Evolutionary conservation across 352 stramenopile species (phyloP).

Genomic region (Globisporangium yorkense): DNA sequence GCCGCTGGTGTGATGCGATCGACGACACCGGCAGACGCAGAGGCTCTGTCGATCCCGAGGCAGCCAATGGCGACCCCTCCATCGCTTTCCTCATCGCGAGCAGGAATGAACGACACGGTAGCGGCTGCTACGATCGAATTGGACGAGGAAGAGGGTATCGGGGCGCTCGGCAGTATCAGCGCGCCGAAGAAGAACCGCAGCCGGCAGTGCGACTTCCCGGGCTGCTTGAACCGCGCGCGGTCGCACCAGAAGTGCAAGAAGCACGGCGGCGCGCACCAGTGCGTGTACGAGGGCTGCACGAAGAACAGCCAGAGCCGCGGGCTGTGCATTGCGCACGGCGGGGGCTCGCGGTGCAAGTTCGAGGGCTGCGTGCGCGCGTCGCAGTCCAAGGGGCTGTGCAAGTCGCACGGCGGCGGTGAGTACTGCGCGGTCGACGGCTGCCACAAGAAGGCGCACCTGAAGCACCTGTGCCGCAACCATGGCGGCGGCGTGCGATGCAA

Average conservation of each 20-base stretch:
- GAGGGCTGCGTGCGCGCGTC: slow-evolving; percentile 74
- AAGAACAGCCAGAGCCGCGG: slow-evolving; percentile 87
- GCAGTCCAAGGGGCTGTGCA: slow-evolving; percentile 84
- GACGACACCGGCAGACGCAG: background rate
- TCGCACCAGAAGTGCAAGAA: slow-evolving; percentile 89
- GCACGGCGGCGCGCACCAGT: slow-evolving; percentile 82
- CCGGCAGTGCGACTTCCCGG: slow-evolving; percentile 65
- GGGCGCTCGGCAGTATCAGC: slow-evolving; percentile 15
- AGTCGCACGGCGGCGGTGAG: slow-evolving; percentile 78
- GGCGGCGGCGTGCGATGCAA: slow-evolving; percentile 83
- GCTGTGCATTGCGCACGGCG: slow-evolving; percentile 80
- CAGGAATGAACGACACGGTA: background rate
- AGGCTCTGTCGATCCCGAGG: slow-evolving; percentile 1
- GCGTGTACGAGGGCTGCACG: slow-evolving; percentile 73
- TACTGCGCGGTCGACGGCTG: slow-evolving; percentile 78
- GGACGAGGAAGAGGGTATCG: slow-evolving; percentile 1
- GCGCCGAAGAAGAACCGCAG: slow-evolving; percentile 25
- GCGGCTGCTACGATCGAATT: background rate
- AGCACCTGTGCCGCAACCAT: slow-evolving; percentile 82
- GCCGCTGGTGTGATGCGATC: background rate
- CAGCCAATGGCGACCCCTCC: slow-evolving; percentile 1
- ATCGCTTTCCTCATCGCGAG: slow-evolving; percentile 2
- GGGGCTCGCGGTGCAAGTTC: slow-evolving; percentile 71
- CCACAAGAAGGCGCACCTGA: slow-evolving; percentile 83
- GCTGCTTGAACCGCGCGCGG: slow-evolving; percentile 70